Conservation (phyloP, 225 moss, liverwort and hornwort genomes). For the Asterella californica region DNA sequence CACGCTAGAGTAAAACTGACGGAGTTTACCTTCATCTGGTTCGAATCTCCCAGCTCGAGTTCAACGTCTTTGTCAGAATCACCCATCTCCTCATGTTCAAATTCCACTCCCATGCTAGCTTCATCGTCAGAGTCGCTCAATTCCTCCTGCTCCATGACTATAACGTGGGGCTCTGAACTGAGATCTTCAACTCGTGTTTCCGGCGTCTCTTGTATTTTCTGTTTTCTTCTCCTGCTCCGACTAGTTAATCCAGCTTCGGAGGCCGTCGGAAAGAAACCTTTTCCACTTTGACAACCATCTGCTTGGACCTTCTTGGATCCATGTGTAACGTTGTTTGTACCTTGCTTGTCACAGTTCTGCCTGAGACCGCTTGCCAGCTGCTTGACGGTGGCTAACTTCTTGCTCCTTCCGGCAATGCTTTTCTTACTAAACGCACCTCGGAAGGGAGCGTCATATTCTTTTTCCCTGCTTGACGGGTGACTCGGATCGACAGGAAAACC, state of each 20-base stretch:
- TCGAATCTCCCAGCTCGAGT: not conserved
- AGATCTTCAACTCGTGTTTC: slow-evolving; percentile 18
- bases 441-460: not conserved
- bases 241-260: not conserved
- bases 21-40: not conserved
- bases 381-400: not conserved
- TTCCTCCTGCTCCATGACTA: slow-evolving; percentile 55
- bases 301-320: not conserved
- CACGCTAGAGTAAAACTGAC: not conserved
- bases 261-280: not conserved
- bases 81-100: slow-evolving; percentile 50
- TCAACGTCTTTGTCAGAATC: slow-evolving; percentile 43
- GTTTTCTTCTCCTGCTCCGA: slow-evolving; percentile 14
- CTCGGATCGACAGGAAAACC: not conserved
- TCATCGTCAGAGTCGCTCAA: slow-evolving; percentile 46
- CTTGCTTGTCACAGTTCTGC: not conserved
- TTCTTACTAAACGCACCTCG: not conserved
- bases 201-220: slow-evolving; percentile 17
- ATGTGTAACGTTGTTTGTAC: not conserved
- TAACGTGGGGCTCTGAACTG: slow-evolving; percentile 21
- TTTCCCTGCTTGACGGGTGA: not conserved
- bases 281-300: not conserved
- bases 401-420: slow-evolving; percentile 5
- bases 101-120: slow-evolving; percentile 37
- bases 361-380: not conserved